Conservation (phyloP, 768 basidiomycete genomes). For the Macrolepiota dolichaula region DNA sequence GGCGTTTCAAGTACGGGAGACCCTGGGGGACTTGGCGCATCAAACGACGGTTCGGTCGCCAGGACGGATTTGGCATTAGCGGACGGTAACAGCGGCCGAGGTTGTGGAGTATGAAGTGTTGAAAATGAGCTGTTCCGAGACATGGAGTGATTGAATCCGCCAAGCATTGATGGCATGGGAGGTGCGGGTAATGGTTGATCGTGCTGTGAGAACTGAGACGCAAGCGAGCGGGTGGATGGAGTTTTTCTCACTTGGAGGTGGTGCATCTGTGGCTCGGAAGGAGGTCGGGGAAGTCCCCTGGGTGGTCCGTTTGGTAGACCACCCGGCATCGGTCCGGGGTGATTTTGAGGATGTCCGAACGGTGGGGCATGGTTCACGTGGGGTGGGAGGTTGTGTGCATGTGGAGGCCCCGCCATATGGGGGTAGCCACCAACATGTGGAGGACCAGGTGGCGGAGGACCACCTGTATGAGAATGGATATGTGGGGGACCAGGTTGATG, state of each 20-base stretch:
- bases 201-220: constrained; percentile 46
- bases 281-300: constrained; percentile 34
- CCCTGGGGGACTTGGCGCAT: constrained; percentile 78
- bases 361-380: background rate
- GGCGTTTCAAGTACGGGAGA: constrained; percentile 66
- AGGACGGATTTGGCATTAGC: constrained; percentile 54
- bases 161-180: constrained; percentile 39
- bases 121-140: constrained; percentile 37
- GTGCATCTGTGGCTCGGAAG: constrained; percentile 42
- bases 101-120: constrained; percentile 37
- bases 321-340: background rate
- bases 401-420: background rate
- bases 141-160: constrained; percentile 30
- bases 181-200: constrained; percentile 33
- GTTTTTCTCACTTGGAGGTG: constrained; percentile 41
- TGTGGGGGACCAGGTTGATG: background rate
- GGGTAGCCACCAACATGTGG: background rate
- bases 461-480: background rate
- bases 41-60: constrained; percentile 47
- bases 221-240: constrained; percentile 57
- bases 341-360: background rate
- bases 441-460: constrained; percentile 1
- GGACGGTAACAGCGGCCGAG: constrained; percentile 62
- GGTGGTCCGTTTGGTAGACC: constrained; percentile 4
- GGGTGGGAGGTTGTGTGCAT: background rate